A percentile compares a stretch with the other conserved stretches of the same genome.
phyloP scores from a whole-genome alignment of 352 stramenopile genomes.

The Pythium rishiriense region DNA sequence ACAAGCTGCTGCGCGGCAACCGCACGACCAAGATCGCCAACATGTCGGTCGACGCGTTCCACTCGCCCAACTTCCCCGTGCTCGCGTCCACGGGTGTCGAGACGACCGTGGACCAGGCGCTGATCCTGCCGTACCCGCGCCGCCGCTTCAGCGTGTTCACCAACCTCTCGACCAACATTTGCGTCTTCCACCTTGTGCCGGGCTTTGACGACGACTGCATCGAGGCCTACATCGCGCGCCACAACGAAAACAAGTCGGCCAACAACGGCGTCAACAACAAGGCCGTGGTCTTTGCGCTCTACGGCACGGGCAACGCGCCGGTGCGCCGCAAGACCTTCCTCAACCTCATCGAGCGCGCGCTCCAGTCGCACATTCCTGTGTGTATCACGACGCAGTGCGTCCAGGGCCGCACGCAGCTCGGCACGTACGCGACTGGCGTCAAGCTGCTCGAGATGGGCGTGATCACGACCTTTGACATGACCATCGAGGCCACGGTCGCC shows the following conservation, averaged over 20 bases:
- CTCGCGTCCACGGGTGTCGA: conserved; percentile 93
- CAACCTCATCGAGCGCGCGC: conserved; percentile 78
- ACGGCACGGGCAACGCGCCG: conserved; percentile 95
- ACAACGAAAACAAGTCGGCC: conserved; percentile 43
- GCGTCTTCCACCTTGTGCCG: conserved; percentile 90
- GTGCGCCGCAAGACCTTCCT: conserved; percentile 88
- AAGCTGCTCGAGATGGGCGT: conserved; percentile 90
- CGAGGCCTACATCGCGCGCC: conserved; percentile 69
- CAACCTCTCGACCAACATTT: conserved; percentile 91
- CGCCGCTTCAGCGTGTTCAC: conserved; percentile 89
- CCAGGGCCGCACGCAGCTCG: conserved; percentile 90
- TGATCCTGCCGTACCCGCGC: conserved; percentile 89
- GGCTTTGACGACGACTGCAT: conserved; percentile 89
- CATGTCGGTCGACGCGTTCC: conserved; percentile 94
- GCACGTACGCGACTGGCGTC: conserved; percentile 92
- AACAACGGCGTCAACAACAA: conserved; percentile 30
- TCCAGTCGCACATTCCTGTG: conserved; percentile 86
- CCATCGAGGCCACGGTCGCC: conserved; percentile 91
- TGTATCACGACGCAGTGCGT: conserved; percentile 95
- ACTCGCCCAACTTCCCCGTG: conserved; percentile 95
- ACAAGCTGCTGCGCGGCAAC: conserved; percentile 95
- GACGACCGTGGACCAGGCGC: conserved; percentile 89
- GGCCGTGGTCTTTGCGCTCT: conserved; percentile 93
- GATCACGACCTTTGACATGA: conserved; percentile 96
- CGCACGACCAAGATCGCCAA: conserved; percentile 96